Base-by-base conservation (phyloP, 768 basidiomycete species). In the Lactarius indigo region DNA sequence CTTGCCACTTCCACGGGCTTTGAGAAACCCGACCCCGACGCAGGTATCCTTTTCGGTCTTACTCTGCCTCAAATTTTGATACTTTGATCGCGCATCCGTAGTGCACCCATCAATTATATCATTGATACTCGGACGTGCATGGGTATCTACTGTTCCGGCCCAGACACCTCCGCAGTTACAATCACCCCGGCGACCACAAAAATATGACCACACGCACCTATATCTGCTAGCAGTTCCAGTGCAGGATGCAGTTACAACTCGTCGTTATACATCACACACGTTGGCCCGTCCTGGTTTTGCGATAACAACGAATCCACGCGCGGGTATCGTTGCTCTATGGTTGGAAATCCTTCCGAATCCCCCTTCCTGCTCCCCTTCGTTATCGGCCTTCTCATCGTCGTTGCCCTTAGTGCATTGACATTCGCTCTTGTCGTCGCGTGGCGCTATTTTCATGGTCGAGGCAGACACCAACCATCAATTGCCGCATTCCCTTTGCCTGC, bases 331-430 rank as follows among this genome's bases (percentile, higher is more conserved):
- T 26, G 6, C 52, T 23, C 50, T 28, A 68, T 60, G 33, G 42
- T n/a, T 31, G 58, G 54, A 47, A 33, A 18, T 15, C 23, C 61
- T 26, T 35, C 66, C 20, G 47, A 60, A 56, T n/a, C 58, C 8
- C 31, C 66, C 4, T 68, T 68, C 52, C 18, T 64, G 28, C 15
- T 26, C n/a, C 59, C 58, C 28, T 68, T 68, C 26, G 2, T 59
- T 33, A 39, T 39, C 9, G 58, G 66, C 42, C 33, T 68, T 37
- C 33, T 68, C 30, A 18, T 23, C 5, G 42, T 55, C 42, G 20
- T 59, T 10, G 41, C 18, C 12, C 28, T 59, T 30, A 23, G 58
- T 28, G 33, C 33, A 41, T n/a, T 64, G 33, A n/a, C 63, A n/a
- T 30, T 63, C 58, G 13, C 17, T 37, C 18, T 41, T 28, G 13